A percentile compares a stretch with the other conserved stretches of the same genome.
phyloP scores from a whole-genome alignment of 2,329 filamentous ascomycete species.

The Alternaria brassicicola region DNA sequence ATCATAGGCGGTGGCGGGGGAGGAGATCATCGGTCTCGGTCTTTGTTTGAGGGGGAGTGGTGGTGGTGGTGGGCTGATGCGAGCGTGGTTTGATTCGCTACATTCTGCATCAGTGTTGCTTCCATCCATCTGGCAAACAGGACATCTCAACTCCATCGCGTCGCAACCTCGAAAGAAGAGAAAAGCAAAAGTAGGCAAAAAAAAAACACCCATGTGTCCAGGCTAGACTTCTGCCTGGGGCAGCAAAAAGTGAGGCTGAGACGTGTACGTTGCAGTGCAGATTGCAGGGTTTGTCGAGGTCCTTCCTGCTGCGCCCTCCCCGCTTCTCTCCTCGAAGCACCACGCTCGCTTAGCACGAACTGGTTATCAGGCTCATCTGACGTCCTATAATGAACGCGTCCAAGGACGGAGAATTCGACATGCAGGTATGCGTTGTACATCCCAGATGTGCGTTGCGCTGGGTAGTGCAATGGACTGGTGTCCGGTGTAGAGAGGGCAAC shows the following conservation, averaged over 20 bases:
- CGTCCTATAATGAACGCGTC: background rate
- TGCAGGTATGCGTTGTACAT: background rate
- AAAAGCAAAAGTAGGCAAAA: background rate
- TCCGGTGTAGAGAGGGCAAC: conserved; percentile 1
- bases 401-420: background rate
- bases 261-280: background rate
- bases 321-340: background rate
- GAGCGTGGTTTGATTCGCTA: background rate
- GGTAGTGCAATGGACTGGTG: background rate
- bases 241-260: conserved; percentile 8
- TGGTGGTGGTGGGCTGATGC: background rate
- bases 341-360: background rate
- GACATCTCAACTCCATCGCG: background rate
- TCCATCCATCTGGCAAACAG: background rate
- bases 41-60: background rate
- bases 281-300: background rate
- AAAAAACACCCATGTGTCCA: background rate
- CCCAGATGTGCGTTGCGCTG: background rate
- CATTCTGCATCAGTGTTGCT: background rate
- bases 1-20: background rate
- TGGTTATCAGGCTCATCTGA: background rate
- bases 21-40: background rate
- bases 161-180: background rate
- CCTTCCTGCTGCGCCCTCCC: conserved; percentile 3
- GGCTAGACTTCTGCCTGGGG: background rate